phyloP scores from a whole-genome alignment of 1,284 basidiomycete species.

The Cerioporus squamosus region DNA sequence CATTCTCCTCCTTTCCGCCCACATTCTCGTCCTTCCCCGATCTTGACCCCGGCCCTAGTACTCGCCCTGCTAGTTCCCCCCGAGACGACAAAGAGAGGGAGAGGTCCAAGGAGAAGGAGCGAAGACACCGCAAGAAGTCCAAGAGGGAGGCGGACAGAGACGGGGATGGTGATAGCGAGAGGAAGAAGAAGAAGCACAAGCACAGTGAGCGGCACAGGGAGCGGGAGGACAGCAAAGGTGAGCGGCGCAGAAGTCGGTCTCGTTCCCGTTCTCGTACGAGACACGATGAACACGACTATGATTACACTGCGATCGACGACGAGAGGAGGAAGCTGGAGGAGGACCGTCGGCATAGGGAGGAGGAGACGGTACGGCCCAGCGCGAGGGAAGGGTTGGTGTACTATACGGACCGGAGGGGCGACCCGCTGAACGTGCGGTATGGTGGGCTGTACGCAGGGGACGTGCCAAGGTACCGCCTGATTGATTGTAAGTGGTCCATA shows the following conservation, averaged over 20 bases:
- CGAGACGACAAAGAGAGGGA: slow-evolving; percentile 23
- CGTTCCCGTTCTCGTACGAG: slow-evolving; percentile 4
- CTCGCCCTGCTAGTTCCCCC: slow-evolving; percentile 10
- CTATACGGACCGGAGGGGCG: slow-evolving; percentile 73
- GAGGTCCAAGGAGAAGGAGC: slow-evolving; percentile 31
- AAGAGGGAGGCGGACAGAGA: slow-evolving; percentile 16
- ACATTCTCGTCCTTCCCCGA: slow-evolving; percentile 73
- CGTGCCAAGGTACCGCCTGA: slow-evolving; percentile 67
- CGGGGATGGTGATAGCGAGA: slow-evolving; percentile 8
- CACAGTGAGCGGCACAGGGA: slow-evolving; percentile 22
- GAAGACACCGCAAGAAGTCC: slow-evolving; percentile 26
- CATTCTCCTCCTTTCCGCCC: slow-evolving; percentile 57
- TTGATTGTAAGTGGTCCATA: slow-evolving; percentile 51
- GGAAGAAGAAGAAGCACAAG: slow-evolving; percentile 19
- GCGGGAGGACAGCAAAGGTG: slow-evolving; percentile 11
- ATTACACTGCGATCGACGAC: slow-evolving; percentile 32
- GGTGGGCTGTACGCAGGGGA: slow-evolving; percentile 68
- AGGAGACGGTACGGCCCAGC: neutral
- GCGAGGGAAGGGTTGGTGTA: slow-evolving; percentile 41
- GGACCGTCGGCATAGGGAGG: slow-evolving; percentile 27
- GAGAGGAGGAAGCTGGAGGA: slow-evolving; percentile 43
- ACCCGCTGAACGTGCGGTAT: slow-evolving; percentile 69
- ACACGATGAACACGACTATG: neutral
- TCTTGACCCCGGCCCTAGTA: slow-evolving; percentile 45
- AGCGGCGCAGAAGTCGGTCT: slow-evolving; percentile 13